phyloP scores from a whole-genome alignment of 1,139 yeast genomes.

The Hemisphaericaspora subhashii region DNA sequence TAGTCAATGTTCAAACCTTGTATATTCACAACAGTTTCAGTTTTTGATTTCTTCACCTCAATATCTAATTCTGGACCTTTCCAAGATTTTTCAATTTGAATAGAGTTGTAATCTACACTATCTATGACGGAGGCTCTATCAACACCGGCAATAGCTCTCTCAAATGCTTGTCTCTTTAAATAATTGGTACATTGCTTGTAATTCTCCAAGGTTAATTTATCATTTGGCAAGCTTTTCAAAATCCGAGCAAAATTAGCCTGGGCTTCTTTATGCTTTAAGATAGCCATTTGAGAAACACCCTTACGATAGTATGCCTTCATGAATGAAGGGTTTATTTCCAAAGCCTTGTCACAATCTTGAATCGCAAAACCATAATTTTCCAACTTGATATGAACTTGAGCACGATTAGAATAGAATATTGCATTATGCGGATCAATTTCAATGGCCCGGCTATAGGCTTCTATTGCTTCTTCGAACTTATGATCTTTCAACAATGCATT shows the following conservation, averaged over 20 bases:
- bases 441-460: constrained; percentile 75
- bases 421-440: constrained; percentile 65
- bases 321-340: constrained; percentile 64
- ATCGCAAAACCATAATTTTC: constrained; percentile 89
- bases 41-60: constrained; percentile 19
- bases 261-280: constrained; percentile 75
- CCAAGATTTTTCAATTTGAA: constrained; percentile 59
- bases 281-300: constrained; percentile 79
- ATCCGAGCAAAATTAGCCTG: constrained; percentile 67
- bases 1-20: constrained; percentile 48
- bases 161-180: constrained; percentile 77
- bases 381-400: constrained; percentile 82
- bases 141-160: constrained; percentile 79
- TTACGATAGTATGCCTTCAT: constrained; percentile 80
- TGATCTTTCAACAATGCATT: constrained; percentile 67
- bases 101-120: constrained; percentile 48
- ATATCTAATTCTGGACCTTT: constrained; percentile 62
- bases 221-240: constrained; percentile 64
- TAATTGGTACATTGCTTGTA: constrained; percentile 64
- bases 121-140: constrained; percentile 37
- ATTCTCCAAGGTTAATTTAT: constrained; percentile 64
- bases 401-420: constrained; percentile 80
- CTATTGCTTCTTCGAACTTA: constrained; percentile 66
- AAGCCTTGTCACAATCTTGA: constrained; percentile 70
- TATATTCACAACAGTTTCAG: constrained; percentile 24